Base-by-base conservation (phyloP, 306 rosid genomes). In the Lablab purpureus region DNA sequence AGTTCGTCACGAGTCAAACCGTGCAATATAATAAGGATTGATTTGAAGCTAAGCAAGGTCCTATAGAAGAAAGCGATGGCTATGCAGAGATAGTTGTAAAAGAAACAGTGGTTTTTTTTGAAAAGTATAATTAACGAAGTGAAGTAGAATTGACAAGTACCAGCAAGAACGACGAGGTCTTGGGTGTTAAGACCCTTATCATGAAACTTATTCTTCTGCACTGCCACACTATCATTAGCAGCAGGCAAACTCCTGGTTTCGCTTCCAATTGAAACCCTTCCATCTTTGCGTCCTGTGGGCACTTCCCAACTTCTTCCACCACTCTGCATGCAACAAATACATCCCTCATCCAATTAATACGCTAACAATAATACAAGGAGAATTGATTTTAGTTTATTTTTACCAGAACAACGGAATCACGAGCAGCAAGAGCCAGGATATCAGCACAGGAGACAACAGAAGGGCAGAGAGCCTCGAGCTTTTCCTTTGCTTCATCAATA, bases 141-240 rank as follows among this genome's bases (percentile, higher is more conserved):
- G n/a, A n/a, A n/a, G n/a, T n/a, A n/a, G n/a, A n/a, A n/a, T n/a
- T n/a, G 36, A 32, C 4, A 30, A 2, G 2, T 56, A 46, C 85
- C 89, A n/a, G 74, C 62, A 34, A 88, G 87, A 52, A 81, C 12
- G 36, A 88, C 91, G 3, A 88, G 83, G 25, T 86, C 91, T 63
- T 81, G 50, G 7, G 76, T 32, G 60, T 65, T 73, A 34, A 88
- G 89, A 18, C 91, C 91, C 67, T 54, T 59, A 0, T 17, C 60
- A 1, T 36, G 9, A 76, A 83, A 86, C 76, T 79, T 75, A 0
- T 34, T 30, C 25, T 72, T 81, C 36, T 66, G 89, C 2, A 1
- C 10, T 36, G 54, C 77, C 4, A 86, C 58, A 1, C 74, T 41
- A 1, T 88, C 91, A 4, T 25, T 60, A 27, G 63, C 25, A 41